These are phyloP conservation scores for Lanmaoa pseudosensibilis DNA, from an alignment of 768 basidiomycete genomes.

Conservation along the genomic window DNA sequence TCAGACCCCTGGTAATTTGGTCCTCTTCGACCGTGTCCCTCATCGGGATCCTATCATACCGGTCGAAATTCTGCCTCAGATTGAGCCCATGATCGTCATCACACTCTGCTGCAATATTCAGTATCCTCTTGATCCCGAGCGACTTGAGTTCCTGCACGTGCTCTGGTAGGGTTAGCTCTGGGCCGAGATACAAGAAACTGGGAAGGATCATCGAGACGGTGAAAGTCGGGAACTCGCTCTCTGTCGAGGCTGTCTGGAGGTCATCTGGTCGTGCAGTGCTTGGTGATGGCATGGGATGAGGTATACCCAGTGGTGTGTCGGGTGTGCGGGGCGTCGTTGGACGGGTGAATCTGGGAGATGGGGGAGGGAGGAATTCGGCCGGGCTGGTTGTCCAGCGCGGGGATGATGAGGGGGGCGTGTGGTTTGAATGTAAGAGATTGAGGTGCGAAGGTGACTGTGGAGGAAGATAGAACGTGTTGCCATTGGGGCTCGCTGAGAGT, in stretches of 20 bases:
- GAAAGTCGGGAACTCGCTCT: constrained; percentile 64
- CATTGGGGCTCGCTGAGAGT: constrained; percentile 18
- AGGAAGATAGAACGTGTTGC: constrained; percentile 21
- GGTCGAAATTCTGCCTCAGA: constrained; percentile 71
- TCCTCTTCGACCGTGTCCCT: constrained; percentile 95
- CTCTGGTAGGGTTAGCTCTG: constrained; percentile 72
- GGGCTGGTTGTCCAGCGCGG: constrained; percentile 37
- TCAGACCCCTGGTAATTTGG: constrained; percentile 75
- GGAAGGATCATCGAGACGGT: constrained; percentile 90
- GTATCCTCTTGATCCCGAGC: constrained; percentile 80
- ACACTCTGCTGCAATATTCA: constrained; percentile 92
- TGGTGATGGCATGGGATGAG: constrained; percentile 45
- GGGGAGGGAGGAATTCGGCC: constrained; percentile 41
- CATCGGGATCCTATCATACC: constrained; percentile 88
- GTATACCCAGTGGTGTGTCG: constrained; percentile 36
- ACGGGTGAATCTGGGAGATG: constrained; percentile 23
- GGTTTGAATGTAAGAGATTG: constrained; percentile 57
- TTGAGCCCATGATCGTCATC: constrained; percentile 77
- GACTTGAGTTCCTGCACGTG: constrained; percentile 74
- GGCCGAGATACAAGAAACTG: constrained; percentile 86
- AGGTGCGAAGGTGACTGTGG: constrained; percentile 61
- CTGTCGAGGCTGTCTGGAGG: constrained; percentile 23
- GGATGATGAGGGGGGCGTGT: constrained; percentile 55
- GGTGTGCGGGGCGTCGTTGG: constrained; percentile 41
- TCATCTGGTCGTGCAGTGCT: constrained; percentile 62